Conservation (phyloP, 805 yeast species). For the Ogataea nitratoaversa region DNA sequence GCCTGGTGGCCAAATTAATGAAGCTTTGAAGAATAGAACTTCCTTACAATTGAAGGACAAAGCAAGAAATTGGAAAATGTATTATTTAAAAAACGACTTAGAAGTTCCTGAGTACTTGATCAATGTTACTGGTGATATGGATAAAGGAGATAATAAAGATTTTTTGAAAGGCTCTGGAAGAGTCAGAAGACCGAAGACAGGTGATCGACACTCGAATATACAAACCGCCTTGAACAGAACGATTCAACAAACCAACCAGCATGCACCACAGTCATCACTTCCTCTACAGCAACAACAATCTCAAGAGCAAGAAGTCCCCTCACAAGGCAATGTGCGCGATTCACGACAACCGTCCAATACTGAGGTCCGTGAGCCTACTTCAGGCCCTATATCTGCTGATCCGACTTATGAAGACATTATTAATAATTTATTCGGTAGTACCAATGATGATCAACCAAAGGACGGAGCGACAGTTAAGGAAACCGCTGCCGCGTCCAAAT, state of each 20-base stretch:
- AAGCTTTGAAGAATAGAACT: conserved; percentile 78
- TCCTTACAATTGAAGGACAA: conserved; percentile 94
- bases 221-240: conserved; percentile 12
- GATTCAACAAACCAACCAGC: conserved; percentile 1
- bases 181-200: conserved; percentile 22
- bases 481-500: neutral
- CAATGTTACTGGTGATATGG: conserved; percentile 85
- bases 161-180: conserved; percentile 5
- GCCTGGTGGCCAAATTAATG: conserved; percentile 85
- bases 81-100: conserved; percentile 67
- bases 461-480: neutral
- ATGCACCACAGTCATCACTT: neutral
- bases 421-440: conserved; percentile 18
- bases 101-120: conserved; percentile 76
- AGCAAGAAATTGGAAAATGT: conserved; percentile 93
- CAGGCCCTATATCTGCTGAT: conserved; percentile 2
- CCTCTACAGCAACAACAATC: neutral
- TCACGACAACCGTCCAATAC: too few relatives aligned
- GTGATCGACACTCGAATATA: conserved; percentile 12
- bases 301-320: neutral
- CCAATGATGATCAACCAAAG: conserved; percentile 1
- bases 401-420: conserved; percentile 24
- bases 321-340: too few relatives aligned
- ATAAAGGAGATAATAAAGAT: conserved; percentile 22
- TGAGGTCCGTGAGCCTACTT: neutral